Evolutionary conservation across 179 eudicot species (phyloP), one percentile per base, ranked within the genome.

Genomic region (Pouteria campechiana): DNA sequence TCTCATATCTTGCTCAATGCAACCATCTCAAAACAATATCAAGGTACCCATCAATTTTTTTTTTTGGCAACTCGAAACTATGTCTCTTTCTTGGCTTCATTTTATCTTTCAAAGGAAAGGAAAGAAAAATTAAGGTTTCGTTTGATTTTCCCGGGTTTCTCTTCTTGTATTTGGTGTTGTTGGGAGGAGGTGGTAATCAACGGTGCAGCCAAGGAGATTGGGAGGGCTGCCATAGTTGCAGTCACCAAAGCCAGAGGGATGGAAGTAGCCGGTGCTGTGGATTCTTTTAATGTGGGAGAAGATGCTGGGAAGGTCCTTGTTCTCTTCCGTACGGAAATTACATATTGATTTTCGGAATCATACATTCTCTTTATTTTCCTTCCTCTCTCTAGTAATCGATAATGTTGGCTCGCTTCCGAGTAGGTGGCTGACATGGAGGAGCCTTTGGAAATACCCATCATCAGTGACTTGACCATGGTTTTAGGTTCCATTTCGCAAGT

Each of bases 401-500:
- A 29, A 47, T 57, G 30, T 46, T 24, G 11, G 24, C 21, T 3
- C 27, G 24, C 47, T 8, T 37, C 24, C 32, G 30, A 31, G 23
- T 12, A 80, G 97, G 57, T 89, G 31, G 75, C 93, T 57, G 79
- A 72, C 46, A 81, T 89, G 97, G 86, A 81, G 72, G 93, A 89
- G 54, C 53, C 93, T 4, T 58, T 89, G 44, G 97, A 89, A 57
- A 78, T 89, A 57, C 97, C 97, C 41, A 76, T 89, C 44, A 56
- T 78, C 40, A 81, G 57, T 57, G 89, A 89, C 61, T 83, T 89
- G 25, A 85, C 97, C 7, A 85, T 81, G 97, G 78, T 85, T 6
- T 42, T 89, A 55, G 97, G 95, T 24, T 89, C 95, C n/a, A 85
- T 84, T 52, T 84, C 97, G 57, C 97, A 89, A 93, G 97, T 89